A percentile compares a stretch with the other conserved stretches of the same genome.
Conservation (phyloP, 768 basidiomycete genomes). For the Rhizopogon salebrosus region DNA sequence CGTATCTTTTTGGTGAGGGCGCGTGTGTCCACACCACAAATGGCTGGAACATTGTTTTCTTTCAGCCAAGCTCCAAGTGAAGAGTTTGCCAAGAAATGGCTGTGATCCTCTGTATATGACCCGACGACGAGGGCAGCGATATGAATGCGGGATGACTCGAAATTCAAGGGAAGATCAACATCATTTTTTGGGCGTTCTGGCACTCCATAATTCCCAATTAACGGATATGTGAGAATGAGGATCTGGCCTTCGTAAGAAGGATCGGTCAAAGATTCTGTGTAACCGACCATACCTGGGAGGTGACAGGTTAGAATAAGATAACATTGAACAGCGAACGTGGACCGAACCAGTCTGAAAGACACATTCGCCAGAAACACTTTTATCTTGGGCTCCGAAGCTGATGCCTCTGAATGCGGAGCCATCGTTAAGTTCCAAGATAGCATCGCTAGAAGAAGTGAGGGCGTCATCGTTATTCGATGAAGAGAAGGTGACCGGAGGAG, state of each 20-base stretch:
- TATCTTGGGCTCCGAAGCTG: conserved; percentile 89
- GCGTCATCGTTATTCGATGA: conserved; percentile 17
- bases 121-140: conserved; percentile 87
- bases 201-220: conserved; percentile 97
- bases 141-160: conserved; percentile 95
- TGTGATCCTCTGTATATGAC: conserved; percentile 91
- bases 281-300: conserved; percentile 92
- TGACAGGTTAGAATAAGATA: conserved; percentile 12
- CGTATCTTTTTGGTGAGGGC: conserved; percentile 95
- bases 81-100: conserved; percentile 88
- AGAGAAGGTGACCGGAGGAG: conserved; percentile 31
- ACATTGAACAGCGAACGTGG: conserved; percentile 7
- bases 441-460: conserved; percentile 34
- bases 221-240: conserved; percentile 93
- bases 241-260: conserved; percentile 99
- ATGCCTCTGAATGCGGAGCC: conserved; percentile 85
- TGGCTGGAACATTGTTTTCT: conserved; percentile 90
- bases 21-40: conserved; percentile 95
- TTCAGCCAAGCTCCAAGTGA: conserved; percentile 91
- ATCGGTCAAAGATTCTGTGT: conserved; percentile 96
- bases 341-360: conserved; percentile 96
- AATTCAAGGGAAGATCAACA: conserved; percentile 63
- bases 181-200: conserved; percentile 55
- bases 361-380: conserved; percentile 94
- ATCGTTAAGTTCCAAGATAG: conserved; percentile 85